Percentiles rank a stretch among this genome's conserved stretches.
Conservation (phyloP, 2,329 filamentous ascomycete species). For the Monosporascus sp. region DNA sequence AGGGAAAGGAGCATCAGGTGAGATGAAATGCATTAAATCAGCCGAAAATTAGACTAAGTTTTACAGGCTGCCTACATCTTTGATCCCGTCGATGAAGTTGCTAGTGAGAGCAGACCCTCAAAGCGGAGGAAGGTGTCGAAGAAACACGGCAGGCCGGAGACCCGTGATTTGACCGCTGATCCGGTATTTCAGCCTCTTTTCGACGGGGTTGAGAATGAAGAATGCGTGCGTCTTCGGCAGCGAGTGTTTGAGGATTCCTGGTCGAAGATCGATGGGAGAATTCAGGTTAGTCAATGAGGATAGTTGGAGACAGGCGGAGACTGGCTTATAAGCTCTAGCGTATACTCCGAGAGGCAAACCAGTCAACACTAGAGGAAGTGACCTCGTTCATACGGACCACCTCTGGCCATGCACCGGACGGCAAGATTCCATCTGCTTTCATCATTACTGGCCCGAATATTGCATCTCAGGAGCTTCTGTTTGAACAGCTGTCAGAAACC, state of each 20-base stretch:
- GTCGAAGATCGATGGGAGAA: conserved; percentile 56
- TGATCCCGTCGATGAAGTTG: conserved; percentile 39
- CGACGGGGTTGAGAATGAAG: conserved; percentile 45
- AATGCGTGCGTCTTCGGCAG: conserved; percentile 48
- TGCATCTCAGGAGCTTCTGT: conserved; percentile 68
- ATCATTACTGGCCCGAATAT: conserved; percentile 76
- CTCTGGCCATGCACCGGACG: conserved; percentile 20
- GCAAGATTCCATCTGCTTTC: conserved; percentile 62
- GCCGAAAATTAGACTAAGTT: neutral
- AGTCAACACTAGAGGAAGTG: conserved; percentile 54
- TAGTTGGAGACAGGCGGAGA: neutral
- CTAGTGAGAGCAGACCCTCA: conserved; percentile 34
- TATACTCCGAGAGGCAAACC: conserved; percentile 56
- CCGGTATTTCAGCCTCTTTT: conserved; percentile 46
- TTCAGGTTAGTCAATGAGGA: conserved; percentile 42
- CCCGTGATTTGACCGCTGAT: conserved; percentile 5
- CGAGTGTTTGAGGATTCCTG: conserved; percentile 58
- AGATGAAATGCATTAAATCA: neutral
- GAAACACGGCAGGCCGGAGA: conserved; percentile 21
- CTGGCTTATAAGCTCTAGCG: conserved; percentile 28
- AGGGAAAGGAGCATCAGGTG: conserved; percentile 27
- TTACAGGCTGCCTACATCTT: conserved; percentile 58
- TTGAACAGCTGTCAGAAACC: conserved; percentile 60
- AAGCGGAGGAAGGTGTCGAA: conserved; percentile 54
- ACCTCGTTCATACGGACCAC: conserved; percentile 46